Evolutionary conservation across 805 yeast genomes (phyloP).

Genomic region (Wickerhamiella nectarea): DNA sequence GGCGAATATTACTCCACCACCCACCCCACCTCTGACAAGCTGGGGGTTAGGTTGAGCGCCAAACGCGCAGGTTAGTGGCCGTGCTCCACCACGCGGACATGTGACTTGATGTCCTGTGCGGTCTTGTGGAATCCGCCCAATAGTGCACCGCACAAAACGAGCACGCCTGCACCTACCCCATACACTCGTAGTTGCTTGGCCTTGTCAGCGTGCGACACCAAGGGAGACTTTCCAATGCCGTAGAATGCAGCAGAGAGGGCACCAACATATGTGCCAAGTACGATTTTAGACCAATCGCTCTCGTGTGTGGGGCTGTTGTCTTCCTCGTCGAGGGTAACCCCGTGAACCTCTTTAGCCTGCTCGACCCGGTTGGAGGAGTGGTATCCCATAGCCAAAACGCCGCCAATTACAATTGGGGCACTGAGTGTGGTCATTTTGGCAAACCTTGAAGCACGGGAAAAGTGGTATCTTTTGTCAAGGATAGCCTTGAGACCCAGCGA

Average conservation of each 20-base stretch:
- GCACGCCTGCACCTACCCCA: background rate
- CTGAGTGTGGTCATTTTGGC: background rate
- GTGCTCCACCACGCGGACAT: background rate
- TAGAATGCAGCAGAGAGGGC: slow-evolving; percentile 1
- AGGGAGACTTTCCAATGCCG: background rate
- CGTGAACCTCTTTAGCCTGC: background rate
- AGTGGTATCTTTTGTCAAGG: background rate
- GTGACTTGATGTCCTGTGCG: background rate
- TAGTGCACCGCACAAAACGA: background rate
- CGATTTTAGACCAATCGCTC: background rate
- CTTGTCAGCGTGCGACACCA: background rate
- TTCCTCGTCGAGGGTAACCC: background rate
- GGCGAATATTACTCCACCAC: background rate
- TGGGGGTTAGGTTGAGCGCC: background rate
- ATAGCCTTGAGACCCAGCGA: background rate
- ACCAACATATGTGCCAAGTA: background rate
- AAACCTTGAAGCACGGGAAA: background rate
- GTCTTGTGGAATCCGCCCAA: background rate
- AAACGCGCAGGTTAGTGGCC: background rate
- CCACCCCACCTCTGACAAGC: background rate
- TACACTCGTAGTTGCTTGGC: background rate
- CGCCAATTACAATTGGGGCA: background rate
- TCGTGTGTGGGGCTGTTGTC: background rate
- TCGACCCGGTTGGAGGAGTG: background rate
- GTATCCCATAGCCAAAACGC: background rate